phyloP scores from a whole-genome alignment of 352 stramenopile species.

The Pythium rhizo-oryzae region DNA sequence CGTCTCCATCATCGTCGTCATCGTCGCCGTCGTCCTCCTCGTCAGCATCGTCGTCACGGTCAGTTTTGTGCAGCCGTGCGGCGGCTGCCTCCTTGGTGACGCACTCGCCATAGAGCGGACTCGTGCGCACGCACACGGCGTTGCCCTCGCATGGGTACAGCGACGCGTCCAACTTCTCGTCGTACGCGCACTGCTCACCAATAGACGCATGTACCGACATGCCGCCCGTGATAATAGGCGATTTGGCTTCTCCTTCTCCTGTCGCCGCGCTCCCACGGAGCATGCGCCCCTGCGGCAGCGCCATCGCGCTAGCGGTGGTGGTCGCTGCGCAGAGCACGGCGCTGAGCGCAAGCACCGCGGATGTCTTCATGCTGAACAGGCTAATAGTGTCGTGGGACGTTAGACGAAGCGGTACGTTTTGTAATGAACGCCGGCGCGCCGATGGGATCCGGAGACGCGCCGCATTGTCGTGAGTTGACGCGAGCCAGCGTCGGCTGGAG shows the following conservation, averaged over 20 bases:
- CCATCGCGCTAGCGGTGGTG: too few relatives aligned
- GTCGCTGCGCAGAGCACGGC: neutral
- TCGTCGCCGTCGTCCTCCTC: neutral
- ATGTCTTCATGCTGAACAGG: slow-evolving; percentile 9
- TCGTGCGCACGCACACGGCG: slow-evolving; percentile 52
- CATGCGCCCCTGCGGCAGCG: neutral
- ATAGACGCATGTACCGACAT: slow-evolving; percentile 10
- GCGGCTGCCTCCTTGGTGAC: slow-evolving; percentile 28
- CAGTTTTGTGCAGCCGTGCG: neutral
- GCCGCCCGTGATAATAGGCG: neutral
- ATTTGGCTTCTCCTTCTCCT: neutral
- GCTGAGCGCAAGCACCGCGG: neutral
- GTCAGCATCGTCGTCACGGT: neutral
- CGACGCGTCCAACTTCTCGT: slow-evolving; percentile 48
- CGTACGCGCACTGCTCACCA: slow-evolving; percentile 61
- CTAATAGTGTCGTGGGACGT: neutral
- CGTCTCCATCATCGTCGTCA: neutral
- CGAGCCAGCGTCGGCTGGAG: neutral
- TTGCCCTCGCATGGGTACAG: slow-evolving; percentile 55
- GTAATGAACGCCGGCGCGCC: too few relatives aligned
- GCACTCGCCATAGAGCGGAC: slow-evolving; percentile 60
- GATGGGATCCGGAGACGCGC: neutral
- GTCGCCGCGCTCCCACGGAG: neutral
- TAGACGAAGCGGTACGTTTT: too few relatives aligned
- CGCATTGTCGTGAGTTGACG: too few relatives aligned